phyloP scores from a whole-genome alignment of 192 early-diverging fungal genomes.

The Cladochytrium replicatum region DNA sequence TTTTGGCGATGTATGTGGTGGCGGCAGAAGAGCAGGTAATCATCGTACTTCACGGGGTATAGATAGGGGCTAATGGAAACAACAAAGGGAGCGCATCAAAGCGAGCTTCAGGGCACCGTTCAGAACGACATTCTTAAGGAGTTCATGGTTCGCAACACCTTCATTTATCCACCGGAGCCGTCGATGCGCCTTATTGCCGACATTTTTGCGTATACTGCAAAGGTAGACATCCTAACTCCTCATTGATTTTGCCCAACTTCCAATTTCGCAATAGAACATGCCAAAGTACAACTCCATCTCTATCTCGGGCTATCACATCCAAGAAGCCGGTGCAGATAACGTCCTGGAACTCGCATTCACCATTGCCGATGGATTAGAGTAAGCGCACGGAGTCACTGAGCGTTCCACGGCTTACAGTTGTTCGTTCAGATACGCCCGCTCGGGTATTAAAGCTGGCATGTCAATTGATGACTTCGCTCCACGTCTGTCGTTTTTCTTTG shows the following conservation, averaged over 20 bases:
- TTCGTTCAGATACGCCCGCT: constrained; percentile 14
- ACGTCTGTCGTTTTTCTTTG: constrained; percentile 86
- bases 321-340: constrained; percentile 81
- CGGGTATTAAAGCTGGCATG: constrained; percentile 71
- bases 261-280: constrained; percentile 49
- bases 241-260: neutral
- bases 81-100: constrained; percentile 53
- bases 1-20: constrained; percentile 85
- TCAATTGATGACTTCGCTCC: constrained; percentile 81
- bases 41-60: neutral
- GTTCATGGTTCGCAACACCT: constrained; percentile 91
- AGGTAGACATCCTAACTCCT: constrained; percentile 22
- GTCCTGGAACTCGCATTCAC: constrained; percentile 89
- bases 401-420: neutral
- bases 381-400: constrained; percentile 21
- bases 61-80: neutral
- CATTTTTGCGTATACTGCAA: constrained; percentile 79
- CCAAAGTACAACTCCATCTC: constrained; percentile 93
- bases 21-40: constrained; percentile 70
- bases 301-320: constrained; percentile 91
- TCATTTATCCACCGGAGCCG: constrained; percentile 85
- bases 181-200: constrained; percentile 87
- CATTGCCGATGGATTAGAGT: constrained; percentile 81
- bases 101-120: constrained; percentile 76
- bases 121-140: constrained; percentile 92